Conservation (phyloP, 768 basidiomycete genomes). For the Trametes sanguinea region DNA sequence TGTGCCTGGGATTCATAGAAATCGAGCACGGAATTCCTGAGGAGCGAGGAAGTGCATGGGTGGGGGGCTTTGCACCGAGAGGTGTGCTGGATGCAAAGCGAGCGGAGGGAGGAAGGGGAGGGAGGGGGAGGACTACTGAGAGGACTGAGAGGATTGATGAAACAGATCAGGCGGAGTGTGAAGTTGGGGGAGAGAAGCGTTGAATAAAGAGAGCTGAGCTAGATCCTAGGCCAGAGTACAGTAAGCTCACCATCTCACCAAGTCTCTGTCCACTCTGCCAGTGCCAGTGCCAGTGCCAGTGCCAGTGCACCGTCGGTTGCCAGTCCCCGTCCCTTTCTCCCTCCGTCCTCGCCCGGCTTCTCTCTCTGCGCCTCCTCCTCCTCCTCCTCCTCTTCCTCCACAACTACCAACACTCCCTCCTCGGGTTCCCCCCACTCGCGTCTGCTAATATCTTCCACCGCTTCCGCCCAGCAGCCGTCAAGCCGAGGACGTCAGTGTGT, state of each 20-base stretch:
- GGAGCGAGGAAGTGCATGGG: background rate
- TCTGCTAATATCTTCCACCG: background rate
- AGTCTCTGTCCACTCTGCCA: background rate
- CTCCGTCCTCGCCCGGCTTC: background rate
- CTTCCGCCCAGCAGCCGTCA: background rate
- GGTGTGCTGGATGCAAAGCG: no score
- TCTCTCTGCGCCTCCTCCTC: background rate
- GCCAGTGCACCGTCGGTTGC: no score
- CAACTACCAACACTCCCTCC: background rate
- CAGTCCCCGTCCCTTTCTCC: background rate
- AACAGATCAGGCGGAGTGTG: slow-evolving; percentile 27
- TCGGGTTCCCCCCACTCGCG: background rate
- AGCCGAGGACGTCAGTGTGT: background rate
- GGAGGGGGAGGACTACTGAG: background rate
- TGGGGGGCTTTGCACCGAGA: background rate
- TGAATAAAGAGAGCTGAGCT: slow-evolving; percentile 4
- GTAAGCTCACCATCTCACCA: slow-evolving; percentile 1
- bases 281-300: no score
- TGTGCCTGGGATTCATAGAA: slow-evolving; percentile 7
- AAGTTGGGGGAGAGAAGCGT: slow-evolving; percentile 12
- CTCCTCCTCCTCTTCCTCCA: background rate
- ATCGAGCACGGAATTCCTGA: background rate
- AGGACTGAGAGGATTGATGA: slow-evolving; percentile 17
- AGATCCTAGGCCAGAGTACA: background rate
- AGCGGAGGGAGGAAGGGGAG: background rate